Conservation (phyloP, 2,329 filamentous ascomycete genomes). For the Aspergillus sp. region DNA sequence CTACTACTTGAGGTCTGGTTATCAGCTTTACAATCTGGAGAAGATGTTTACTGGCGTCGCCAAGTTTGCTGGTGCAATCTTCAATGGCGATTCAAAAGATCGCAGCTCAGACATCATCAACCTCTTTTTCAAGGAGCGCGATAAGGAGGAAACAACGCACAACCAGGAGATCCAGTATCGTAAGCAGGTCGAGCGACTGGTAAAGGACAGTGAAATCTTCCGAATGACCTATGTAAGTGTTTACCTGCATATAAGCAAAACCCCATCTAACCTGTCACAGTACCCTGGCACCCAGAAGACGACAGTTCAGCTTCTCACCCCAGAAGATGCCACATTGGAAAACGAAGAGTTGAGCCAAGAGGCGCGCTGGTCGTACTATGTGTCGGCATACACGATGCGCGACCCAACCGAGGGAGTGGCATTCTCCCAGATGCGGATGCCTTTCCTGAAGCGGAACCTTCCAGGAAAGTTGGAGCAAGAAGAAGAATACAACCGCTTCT, state of each 20-base stretch:
- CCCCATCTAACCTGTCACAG: constrained; percentile 42
- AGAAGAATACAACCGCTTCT: constrained; percentile 59
- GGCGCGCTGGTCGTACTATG: constrained; percentile 87
- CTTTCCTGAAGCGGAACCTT: constrained; percentile 70
- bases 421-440: constrained; percentile 64
- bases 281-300: constrained; percentile 68
- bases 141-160: constrained; percentile 82
- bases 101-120: constrained; percentile 89
- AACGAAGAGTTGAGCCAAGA: constrained; percentile 65
- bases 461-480: constrained; percentile 62
- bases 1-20: constrained; percentile 87
- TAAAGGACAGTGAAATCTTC: constrained; percentile 91
- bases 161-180: constrained; percentile 86
- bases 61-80: constrained; percentile 78
- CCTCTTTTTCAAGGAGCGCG: constrained; percentile 78
- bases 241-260: not conserved
- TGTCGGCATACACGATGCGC: constrained; percentile 83
- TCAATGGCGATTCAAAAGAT: constrained; percentile 83
- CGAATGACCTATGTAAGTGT: constrained; percentile 82
- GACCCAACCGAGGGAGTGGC: constrained; percentile 82
- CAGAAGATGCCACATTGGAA: constrained; percentile 77
- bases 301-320: constrained; percentile 79
- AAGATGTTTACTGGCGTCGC: constrained; percentile 81
- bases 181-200: constrained; percentile 87
- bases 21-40: constrained; percentile 90